Percentiles rank a stretch among this genome's conserved stretches.
phyloP scores from a whole-genome alignment of 2,329 filamentous ascomycete genomes.

The Epichloe amarillans region DNA sequence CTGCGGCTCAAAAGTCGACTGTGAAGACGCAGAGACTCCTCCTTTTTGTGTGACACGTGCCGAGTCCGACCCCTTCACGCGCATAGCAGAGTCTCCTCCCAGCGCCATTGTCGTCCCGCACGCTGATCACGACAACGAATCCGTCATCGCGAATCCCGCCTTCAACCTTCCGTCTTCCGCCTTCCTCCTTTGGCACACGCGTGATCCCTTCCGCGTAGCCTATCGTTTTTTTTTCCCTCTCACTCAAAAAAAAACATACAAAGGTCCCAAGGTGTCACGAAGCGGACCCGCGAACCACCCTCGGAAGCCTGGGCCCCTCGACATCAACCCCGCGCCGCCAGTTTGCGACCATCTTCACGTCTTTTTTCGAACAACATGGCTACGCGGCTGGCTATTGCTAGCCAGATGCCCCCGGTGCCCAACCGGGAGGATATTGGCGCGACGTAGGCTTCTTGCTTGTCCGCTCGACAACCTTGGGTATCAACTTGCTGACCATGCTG shows the following conservation, averaged over 20 bases:
- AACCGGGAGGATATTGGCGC: constrained; percentile 47
- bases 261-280: neutral
- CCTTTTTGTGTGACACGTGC: constrained; percentile 1
- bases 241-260: neutral
- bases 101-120: neutral
- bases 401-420: constrained; percentile 42
- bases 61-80: neutral
- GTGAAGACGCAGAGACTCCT: neutral
- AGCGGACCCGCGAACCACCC: neutral
- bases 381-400: constrained; percentile 21
- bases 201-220: neutral
- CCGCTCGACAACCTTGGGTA: neutral
- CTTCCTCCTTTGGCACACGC: neutral
- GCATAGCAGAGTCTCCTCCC: neutral
- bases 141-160: neutral
- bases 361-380: constrained; percentile 14
- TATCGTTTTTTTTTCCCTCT: neutral
- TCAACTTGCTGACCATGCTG: constrained; percentile 12
- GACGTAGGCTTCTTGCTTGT: constrained; percentile 23
- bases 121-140: neutral
- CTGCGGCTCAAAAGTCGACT: neutral
- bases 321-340: constrained; percentile 4
- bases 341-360: neutral
- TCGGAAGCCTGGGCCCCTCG: neutral
- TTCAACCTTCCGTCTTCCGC: neutral